Base-by-base conservation (phyloP, 2,329 filamentous ascomycete species). In the Hymenoscyphus salicellus region DNA sequence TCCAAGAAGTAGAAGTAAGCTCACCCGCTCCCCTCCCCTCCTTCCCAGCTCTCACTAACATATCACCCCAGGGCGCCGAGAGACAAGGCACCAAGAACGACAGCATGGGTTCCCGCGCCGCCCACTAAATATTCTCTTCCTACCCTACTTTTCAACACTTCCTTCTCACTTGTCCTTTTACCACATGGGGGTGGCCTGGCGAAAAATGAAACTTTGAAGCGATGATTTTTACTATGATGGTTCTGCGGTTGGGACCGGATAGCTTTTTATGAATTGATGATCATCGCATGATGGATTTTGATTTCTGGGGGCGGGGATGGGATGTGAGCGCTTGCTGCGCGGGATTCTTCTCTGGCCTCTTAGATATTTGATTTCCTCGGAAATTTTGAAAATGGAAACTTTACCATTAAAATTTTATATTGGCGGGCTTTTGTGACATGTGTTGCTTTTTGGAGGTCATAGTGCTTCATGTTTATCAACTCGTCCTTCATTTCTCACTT, bases 1-100 rank as follows among this genome's bases (percentile, higher is more conserved):
- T 89, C 63, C 89, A 95, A 78, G 84, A 86, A 73, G 75, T 77
- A 46, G 78, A 82, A 77, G 86, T 88, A 20, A 16, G 60, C 38
- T 26, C 17, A 8, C 26, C 11, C 17, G 7, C n/a, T 33, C 8
- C 36, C 23, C 23, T 20, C 36, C 23, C 23, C 2, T 28, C 1
- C 38, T 3, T 17, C 4, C 6, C 17, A 32, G 10, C 6, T 8
- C 6, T 17, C 26, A 30, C 58, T 60, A 28, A 60, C 26, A 10
- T n/a, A 2, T 8, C 36, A 26, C 16, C 58, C 26, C 28, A 61
- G 60, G 43, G n/a, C 23, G 32, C 46, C 26, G 60, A 61, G 36
- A 43, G 60, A 52, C 46, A 55, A 55, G 60, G 76, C n/a, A 63
- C 68, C 58, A 75, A 71, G 69, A 75, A 75, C 62, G 74, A 75